Conservation (phyloP, 768 basidiomycete genomes). For the Boletus reticuloceps region DNA sequence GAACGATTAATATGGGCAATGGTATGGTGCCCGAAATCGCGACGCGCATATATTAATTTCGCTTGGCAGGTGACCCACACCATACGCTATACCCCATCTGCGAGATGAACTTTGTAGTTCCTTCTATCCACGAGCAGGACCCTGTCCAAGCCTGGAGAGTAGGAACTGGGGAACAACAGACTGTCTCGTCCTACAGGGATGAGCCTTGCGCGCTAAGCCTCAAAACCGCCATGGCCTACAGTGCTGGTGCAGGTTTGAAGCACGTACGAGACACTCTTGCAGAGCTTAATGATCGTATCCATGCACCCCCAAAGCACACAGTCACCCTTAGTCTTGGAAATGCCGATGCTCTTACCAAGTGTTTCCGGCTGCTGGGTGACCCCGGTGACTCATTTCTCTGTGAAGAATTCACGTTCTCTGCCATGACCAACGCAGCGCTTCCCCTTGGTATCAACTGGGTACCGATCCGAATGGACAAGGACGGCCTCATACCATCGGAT, state of each 20-base stretch:
- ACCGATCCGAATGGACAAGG: slow-evolving; percentile 47
- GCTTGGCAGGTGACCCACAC: slow-evolving; percentile 32
- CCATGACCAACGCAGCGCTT: slow-evolving; percentile 41
- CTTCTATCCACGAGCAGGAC: slow-evolving; percentile 26
- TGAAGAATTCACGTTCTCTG: slow-evolving; percentile 44
- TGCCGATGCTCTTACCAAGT: slow-evolving; percentile 42
- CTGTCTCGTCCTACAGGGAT: slow-evolving; percentile 30
- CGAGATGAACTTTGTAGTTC: slow-evolving; percentile 35
- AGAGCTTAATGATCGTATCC: slow-evolving; percentile 35
- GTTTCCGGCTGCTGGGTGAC: slow-evolving; percentile 40
- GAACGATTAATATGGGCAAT: slow-evolving; percentile 39
- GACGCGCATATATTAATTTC: neutral
- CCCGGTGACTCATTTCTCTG: slow-evolving; percentile 43
- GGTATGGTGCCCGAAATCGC: slow-evolving; percentile 15
- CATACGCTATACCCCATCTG: slow-evolving; percentile 31
- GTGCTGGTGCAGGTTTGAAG: slow-evolving; percentile 35
- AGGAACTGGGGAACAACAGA: slow-evolving; percentile 27
- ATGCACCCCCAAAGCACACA: slow-evolving; percentile 31
- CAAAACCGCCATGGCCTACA: slow-evolving; percentile 37
- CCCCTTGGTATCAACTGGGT: slow-evolving; percentile 41
- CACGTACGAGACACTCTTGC: slow-evolving; percentile 33
- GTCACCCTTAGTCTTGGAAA: slow-evolving; percentile 40
- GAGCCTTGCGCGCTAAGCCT: slow-evolving; percentile 29
- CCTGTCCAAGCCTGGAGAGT: slow-evolving; percentile 32
- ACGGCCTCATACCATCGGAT: slow-evolving; percentile 48